phyloP scores from a whole-genome alignment of 169 alveolate genomes.

The Cytauxzoon felis region DNA sequence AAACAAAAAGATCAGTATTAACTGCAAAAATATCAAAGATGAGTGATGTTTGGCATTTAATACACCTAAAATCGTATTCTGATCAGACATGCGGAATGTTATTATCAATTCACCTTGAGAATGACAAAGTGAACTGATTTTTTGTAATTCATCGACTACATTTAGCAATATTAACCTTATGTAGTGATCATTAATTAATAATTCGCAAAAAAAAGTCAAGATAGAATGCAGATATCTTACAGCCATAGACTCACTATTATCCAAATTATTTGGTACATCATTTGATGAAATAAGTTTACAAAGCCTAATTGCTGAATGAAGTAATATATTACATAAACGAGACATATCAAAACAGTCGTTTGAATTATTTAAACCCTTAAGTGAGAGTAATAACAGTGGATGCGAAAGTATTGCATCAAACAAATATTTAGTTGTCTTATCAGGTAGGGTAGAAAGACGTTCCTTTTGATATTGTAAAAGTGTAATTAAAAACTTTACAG shows the following conservation, averaged over 20 bases:
- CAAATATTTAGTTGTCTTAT: constrained; percentile 2
- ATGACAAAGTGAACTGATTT: background rate
- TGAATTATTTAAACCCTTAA: constrained; percentile 14
- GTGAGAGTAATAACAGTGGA: constrained; percentile 11
- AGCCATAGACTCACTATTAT: too few species aligned
- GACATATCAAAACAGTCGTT: constrained; percentile 26
- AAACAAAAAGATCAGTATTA: background rate
- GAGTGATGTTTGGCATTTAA: background rate
- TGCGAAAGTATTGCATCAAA: background rate
- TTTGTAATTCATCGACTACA: constrained; percentile 2
- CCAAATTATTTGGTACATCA: too few species aligned
- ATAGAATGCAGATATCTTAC: too few species aligned
- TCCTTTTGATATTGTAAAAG: constrained; percentile 47
- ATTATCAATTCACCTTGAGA: constrained; percentile 5
- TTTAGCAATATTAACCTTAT: background rate
- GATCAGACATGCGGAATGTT: background rate
- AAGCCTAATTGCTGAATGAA: constrained; percentile 6
- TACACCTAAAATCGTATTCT: background rate
- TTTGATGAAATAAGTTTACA: too few species aligned
- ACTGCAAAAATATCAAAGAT: background rate
- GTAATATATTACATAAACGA: constrained; percentile 29
- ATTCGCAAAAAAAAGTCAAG: constrained; percentile 9
- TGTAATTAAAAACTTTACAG: constrained; percentile 13
- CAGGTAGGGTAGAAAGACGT: constrained; percentile 17
- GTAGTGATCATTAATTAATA: background rate